Base-by-base conservation (phyloP, 1,139 yeast species). In the Debaryomycetaceae sp. region DNA sequence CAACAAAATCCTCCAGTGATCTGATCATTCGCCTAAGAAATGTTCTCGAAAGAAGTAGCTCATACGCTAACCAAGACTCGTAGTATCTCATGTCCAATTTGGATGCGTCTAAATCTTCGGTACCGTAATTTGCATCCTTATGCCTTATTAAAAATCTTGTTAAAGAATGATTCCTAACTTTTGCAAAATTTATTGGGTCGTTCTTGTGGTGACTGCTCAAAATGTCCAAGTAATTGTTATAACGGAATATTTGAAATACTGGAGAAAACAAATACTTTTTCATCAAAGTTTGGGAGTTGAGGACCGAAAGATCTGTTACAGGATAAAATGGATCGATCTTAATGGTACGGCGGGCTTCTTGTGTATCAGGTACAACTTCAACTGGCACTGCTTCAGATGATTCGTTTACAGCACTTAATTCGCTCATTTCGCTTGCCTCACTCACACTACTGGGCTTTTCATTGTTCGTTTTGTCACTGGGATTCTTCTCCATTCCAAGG, bases 151-250 rank as follows among this genome's bases (percentile, higher is more conserved):
- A 53, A 36, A 70, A 70, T 41, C 68, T 70, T 7, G 56, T 48
- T 18, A 71, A 53, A 4, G 73, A 67, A 38, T 67, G 69, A 37
- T 60, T 59, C 22, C 78, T 49, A n/a, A 67, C 59, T 30, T 52
- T 59, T 14, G 74, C 71, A 53, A 70, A 70, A 43, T 62, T 68
- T n/a, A 69, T 56, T 0, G 76, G 70, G 47, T 71, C 77, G 36
- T 59, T 58, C 16, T 51, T 48, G 39, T 65, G 74, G 40, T 65
- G 67, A 9, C 59, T 67, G 17, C 58, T 45, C 19, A 70, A 40
- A 17, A 64, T 53, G 24, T 64, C 67, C 13, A 70, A 55, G 45
- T 65, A 71, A 37, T 56, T 59, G 38, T 61, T 57, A 45, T 55
- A 72, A n/a, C 74, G 50, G 44, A 62, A 58, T 4, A 59, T 43